Evolutionary conservation across 2,329 filamentous ascomycete genomes (phyloP).

Genomic region (Stagonosporopsis rhizophila): DNA sequence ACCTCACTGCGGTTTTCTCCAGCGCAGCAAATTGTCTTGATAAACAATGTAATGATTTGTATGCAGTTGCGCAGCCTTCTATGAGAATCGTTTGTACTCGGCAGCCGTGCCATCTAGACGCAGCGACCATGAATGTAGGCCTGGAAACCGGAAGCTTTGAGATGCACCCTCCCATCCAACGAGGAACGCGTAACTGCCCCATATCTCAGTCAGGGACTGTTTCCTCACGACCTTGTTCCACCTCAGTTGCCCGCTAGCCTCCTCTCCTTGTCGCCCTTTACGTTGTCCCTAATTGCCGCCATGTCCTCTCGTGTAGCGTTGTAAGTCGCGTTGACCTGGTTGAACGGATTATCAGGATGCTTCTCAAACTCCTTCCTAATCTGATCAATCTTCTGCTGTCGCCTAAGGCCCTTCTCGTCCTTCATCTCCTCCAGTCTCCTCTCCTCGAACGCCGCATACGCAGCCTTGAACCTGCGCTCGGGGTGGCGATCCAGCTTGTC

Average conservation of each 20-base stretch:
- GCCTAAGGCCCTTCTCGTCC: slow-evolving; percentile 78
- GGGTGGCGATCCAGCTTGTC: slow-evolving; percentile 87
- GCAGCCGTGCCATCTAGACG: neutral
- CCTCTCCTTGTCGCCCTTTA: slow-evolving; percentile 77
- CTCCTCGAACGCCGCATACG: slow-evolving; percentile 83
- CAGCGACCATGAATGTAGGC: neutral
- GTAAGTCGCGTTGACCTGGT: slow-evolving; percentile 78
- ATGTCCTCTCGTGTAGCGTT: slow-evolving; percentile 83
- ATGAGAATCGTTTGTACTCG: neutral
- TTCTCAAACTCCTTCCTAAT: slow-evolving; percentile 94
- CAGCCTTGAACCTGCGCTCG: slow-evolving; percentile 85
- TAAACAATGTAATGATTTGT: neutral
- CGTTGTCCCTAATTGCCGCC: slow-evolving; percentile 66
- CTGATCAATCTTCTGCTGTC: slow-evolving; percentile 83
- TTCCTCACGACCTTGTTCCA: neutral
- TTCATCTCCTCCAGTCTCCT: slow-evolving; percentile 84
- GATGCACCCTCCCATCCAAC: neutral
- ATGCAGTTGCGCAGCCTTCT: neutral
- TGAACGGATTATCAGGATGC: slow-evolving; percentile 93
- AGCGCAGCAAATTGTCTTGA: neutral
- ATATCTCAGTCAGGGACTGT: neutral
- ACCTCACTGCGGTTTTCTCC: too few species aligned
- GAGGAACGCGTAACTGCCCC: neutral
- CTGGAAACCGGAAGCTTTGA: neutral
- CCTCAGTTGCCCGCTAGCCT: slow-evolving; percentile 56